These are phyloP conservation scores for Populus alba DNA, from an alignment of 345 rosid species.

Conservation along the genomic window DNA sequence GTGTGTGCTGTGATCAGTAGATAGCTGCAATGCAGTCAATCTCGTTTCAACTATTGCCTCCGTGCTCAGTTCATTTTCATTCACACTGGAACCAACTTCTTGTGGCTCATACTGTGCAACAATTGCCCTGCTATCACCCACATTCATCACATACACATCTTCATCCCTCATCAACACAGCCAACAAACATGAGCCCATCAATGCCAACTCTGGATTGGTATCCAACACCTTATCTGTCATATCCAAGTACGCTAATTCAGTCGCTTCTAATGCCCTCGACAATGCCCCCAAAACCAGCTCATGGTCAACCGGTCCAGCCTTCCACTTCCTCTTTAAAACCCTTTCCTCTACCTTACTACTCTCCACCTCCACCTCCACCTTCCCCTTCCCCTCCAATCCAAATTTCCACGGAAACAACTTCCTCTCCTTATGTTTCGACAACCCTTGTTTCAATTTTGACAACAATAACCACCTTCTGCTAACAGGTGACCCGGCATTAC, in stretches of 20 bases:
- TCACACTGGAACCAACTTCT: constrained; percentile 42
- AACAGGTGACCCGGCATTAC: constrained; percentile 54
- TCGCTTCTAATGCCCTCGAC: constrained; percentile 73
- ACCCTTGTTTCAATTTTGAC: constrained; percentile 81
- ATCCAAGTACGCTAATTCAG: constrained; percentile 81
- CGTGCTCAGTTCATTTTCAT: constrained; percentile 31
- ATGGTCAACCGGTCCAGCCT: constrained; percentile 79
- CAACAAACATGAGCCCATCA: constrained; percentile 95
- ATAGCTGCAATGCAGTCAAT: constrained; percentile 80
- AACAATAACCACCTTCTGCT: constrained; percentile 78
- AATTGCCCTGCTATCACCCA: constrained; percentile 96
- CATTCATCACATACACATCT: constrained; percentile 94
- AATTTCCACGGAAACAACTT: constrained; percentile 79
- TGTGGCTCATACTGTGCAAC: constrained; percentile 68
- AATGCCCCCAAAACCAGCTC: constrained; percentile 74
- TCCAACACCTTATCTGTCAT: constrained; percentile 90
- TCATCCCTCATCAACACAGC: constrained; percentile 94
- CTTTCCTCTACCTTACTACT: constrained; percentile 51
- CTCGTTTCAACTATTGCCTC: constrained; percentile 52
- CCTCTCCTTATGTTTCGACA: constrained; percentile 63
- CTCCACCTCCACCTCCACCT: constrained; percentile 40
- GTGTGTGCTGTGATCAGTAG: constrained; percentile 94
- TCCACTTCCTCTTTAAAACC: constrained; percentile 56
- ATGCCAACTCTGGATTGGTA: constrained; percentile 86
- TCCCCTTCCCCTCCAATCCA: constrained; percentile 63